Conservation (phyloP, 257 asterid species). For the Ligustrum vulgare region DNA sequence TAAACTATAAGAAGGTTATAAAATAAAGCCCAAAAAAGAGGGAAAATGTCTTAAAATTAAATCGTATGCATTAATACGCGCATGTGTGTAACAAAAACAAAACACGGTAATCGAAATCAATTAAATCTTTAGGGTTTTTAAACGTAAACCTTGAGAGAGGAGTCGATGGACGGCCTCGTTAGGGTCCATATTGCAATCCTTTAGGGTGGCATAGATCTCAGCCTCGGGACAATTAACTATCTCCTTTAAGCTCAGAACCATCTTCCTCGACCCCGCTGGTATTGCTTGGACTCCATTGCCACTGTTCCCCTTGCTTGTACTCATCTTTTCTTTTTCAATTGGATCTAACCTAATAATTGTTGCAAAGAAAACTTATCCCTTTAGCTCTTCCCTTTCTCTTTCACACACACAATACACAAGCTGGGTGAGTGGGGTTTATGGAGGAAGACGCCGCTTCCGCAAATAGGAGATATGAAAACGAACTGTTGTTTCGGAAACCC, state of each 20-base stretch:
- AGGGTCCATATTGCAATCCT: slow-evolving; percentile 99
- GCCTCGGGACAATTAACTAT: slow-evolving; percentile 77
- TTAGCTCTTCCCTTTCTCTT: background rate
- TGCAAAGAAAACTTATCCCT: background rate
- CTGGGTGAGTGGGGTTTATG: background rate
- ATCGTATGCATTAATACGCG: background rate
- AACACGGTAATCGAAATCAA: background rate
- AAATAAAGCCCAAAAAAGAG: background rate
- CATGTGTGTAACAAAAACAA: background rate
- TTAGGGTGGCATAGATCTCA: slow-evolving; percentile 96
- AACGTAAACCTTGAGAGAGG: slow-evolving; percentile 68
- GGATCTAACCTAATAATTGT: background rate
- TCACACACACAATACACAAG: background rate
- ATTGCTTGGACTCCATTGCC: slow-evolving; percentile 51
- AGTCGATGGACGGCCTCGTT: slow-evolving; percentile 90
- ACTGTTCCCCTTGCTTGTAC: slow-evolving; percentile 13
- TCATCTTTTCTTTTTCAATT: slow-evolving; percentile 1
- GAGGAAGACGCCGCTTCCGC: slow-evolving; percentile 6
- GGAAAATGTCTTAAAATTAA: background rate
- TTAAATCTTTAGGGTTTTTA: slow-evolving; percentile 16
- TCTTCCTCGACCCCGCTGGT: slow-evolving; percentile 75
- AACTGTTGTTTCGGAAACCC: slow-evolving; percentile 1
- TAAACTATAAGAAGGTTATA: background rate
- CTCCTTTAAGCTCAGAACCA: slow-evolving; percentile 92
- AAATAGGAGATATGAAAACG: background rate